A percentile compares a stretch with the other conserved stretches of the same genome.
These are phyloP conservation scores for Coprinopsis sp. DNA, from an alignment of 768 basidiomycete species.

Conservation along the genomic window DNA sequence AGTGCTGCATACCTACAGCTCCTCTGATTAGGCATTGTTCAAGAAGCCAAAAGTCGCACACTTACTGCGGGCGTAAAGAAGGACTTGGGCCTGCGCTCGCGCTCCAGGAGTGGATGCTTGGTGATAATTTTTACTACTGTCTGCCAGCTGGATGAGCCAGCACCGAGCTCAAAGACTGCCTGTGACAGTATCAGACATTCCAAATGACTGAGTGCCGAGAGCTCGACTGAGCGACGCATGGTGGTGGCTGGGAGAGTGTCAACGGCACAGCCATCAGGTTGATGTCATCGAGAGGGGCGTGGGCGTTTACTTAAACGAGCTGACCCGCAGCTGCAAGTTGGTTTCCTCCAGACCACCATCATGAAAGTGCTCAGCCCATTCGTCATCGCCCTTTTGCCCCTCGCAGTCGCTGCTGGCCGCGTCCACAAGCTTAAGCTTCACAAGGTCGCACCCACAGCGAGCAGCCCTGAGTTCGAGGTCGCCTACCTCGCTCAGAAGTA, in stretches of 20 bases:
- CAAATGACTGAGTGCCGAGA: constrained; percentile 28
- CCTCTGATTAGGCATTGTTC: constrained; percentile 6
- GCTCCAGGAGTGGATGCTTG: constrained; percentile 64
- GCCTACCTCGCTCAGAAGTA: constrained; percentile 96
- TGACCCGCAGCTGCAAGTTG: not conserved
- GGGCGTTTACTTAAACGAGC: constrained; percentile 2
- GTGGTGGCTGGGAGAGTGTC: constrained; percentile 3
- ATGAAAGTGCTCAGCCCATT: constrained; percentile 42
- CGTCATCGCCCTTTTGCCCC: constrained; percentile 42
- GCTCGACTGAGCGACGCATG: constrained; percentile 25
- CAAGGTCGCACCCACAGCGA: constrained; percentile 65
- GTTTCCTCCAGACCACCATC: constrained; percentile 6
- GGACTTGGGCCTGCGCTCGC: constrained; percentile 54
- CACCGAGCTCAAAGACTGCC: constrained; percentile 78
- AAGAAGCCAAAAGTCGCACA: constrained; percentile 10
- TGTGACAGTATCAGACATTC: constrained; percentile 84
- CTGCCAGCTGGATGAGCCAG: constrained; percentile 51
- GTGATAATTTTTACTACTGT: constrained; percentile 60
- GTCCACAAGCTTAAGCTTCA: constrained; percentile 86
- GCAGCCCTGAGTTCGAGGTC: constrained; percentile 64
- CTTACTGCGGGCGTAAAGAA: constrained; percentile 69
- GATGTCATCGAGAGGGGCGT: constrained; percentile 5
- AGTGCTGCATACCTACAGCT: constrained; percentile 40
- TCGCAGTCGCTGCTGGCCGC: constrained; percentile 44
- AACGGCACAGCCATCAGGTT: constrained; percentile 4